Base-by-base conservation (phyloP, 2,329 filamentous ascomycete genomes). In the Zopfia rhizophila region DNA sequence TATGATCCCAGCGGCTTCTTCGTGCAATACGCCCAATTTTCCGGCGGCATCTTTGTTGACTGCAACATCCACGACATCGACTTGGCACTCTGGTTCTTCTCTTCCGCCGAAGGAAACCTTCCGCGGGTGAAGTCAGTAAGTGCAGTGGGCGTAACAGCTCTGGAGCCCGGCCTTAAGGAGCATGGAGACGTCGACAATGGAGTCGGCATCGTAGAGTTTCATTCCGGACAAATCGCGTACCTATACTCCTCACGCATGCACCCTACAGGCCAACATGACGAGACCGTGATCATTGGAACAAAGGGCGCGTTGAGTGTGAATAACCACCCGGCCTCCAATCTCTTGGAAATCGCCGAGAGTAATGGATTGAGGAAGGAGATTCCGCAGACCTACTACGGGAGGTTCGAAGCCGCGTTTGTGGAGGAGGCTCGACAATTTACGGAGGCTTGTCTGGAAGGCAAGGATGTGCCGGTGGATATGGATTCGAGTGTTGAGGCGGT, bases 51-150 rank as follows among this genome's bases (percentile, higher is more conserved):
- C 63, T 89, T 89, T 57, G 86, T 88, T 45, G 86, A 89, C 73
- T 86, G 83, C 72, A 83, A 82, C 38, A 83, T 89, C 60, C 86
- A 89, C 73, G 86, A 89, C 58, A 88, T 89, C 56, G 84, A 86
- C 51, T 77, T 87, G 2, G 76, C 82, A 0, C 72, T 86, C 2
- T 87, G 83, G 83, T 86, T 82, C 73, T 84, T 86, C 60, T 27
- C 24, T 8, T 54, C 48, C 28, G 55, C 60, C 36, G 54, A 56
- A n/a, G 47, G 35, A 7, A 35, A 43, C 22, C 51, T 68, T 3
- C 75, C 72, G 28, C 66, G 75, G 11, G 75, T 84, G 52, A 86
- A 85, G 68, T 78, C 74, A 35, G 80, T 84, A 7, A 74, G 75
- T 0, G 81, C 82, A 0, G 69, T 80, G 2, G 84, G 83, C 7